Base-by-base conservation (phyloP, 2,329 filamentous ascomycete genomes). In the Arthroderma sp. region DNA sequence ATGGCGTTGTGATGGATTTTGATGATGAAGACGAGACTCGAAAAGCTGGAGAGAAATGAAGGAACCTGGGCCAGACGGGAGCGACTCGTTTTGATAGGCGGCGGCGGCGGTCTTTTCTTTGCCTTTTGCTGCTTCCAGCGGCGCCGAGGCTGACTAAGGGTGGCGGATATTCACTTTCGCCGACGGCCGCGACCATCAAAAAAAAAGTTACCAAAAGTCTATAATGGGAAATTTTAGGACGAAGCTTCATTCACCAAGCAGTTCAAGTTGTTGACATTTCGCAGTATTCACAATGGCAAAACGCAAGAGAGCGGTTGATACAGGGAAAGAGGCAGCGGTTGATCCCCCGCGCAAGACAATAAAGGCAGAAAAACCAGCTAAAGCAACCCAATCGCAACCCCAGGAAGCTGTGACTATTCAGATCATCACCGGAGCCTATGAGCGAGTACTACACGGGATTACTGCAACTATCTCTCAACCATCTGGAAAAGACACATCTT, bases 381-480 rank as follows among this genome's bases (percentile, higher is more conserved):
- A 58, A 47, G 51, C 42, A 50, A 22, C 15, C 15, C 15, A 22
- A 22, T 22, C 15, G 15, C 15, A 22, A 3, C 15, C 15, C 3
- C 15, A 22, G 55, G 46, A 53, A 45, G 8, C 43, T 38, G 37
- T 78, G 53, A 80, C 81, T n/a, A 72, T 96, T 47, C 91, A 96
- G 63, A 81, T 98, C 52, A 74, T 96, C 48, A 81, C 86, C 5
- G 91, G 91, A 40, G 95, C 88, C 43, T 98, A 98, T 66, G 91
- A 98, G 60, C 78, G 87, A 51, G 79, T 93, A 41, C 75, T 98
- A 15, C 91, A 98, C 62, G 91, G 91, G 48, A 74, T 95, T 55
- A 85, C 83, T 5, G 87, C 83, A n/a, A 78, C 78, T 1, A 69
- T 94, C 43, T 70, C 74, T 27, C 59, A 57, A 52, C 58, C 50